Conservation (phyloP, 345 rosid species). For the Lumnitzera littorea region DNA sequence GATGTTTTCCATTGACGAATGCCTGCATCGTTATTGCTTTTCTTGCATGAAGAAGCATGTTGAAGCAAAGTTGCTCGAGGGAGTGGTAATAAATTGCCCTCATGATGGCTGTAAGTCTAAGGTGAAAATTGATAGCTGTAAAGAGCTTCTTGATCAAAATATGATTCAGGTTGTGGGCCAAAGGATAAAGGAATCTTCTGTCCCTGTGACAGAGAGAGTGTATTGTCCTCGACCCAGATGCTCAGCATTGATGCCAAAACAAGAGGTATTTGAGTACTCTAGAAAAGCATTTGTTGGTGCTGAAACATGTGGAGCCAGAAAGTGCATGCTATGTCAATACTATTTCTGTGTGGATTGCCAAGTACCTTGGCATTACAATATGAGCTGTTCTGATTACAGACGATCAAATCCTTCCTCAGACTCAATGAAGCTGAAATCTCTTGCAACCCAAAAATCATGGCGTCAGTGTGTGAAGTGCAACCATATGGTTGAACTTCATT, state of each 20-base stretch:
- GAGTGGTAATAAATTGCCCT: slow-evolving; percentile 54
- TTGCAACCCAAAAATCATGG: slow-evolving; percentile 43
- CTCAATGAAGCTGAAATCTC: slow-evolving; percentile 31
- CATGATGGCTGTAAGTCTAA: slow-evolving; percentile 51
- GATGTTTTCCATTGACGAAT: slow-evolving; percentile 62
- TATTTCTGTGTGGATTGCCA: slow-evolving; percentile 60
- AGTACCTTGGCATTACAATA: slow-evolving; percentile 59
- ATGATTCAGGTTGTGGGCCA: slow-evolving; percentile 40
- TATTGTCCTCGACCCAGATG: slow-evolving; percentile 76
- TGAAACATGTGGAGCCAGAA: slow-evolving; percentile 38
- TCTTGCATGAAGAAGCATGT: slow-evolving; percentile 80
- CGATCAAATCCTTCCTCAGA: slow-evolving; percentile 24
- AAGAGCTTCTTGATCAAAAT: slow-evolving; percentile 46
- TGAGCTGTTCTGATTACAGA: slow-evolving; percentile 39
- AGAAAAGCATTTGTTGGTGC: slow-evolving; percentile 20
- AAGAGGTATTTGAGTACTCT: slow-evolving; percentile 39
- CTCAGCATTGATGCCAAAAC: slow-evolving; percentile 64
- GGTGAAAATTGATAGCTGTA: slow-evolving; percentile 47
- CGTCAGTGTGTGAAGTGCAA: slow-evolving; percentile 51
- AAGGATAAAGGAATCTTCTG: slow-evolving; percentile 54
- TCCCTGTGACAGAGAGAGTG: slow-evolving; percentile 47
- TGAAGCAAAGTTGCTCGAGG: slow-evolving; percentile 59
- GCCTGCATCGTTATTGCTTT: slow-evolving; percentile 68
- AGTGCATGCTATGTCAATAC: slow-evolving; percentile 51
- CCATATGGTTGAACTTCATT: slow-evolving; percentile 46